Percentiles rank a stretch among this genome's conserved stretches.
Conservation (phyloP, 768 basidiomycete species). For the Termitomyces sp. region DNA sequence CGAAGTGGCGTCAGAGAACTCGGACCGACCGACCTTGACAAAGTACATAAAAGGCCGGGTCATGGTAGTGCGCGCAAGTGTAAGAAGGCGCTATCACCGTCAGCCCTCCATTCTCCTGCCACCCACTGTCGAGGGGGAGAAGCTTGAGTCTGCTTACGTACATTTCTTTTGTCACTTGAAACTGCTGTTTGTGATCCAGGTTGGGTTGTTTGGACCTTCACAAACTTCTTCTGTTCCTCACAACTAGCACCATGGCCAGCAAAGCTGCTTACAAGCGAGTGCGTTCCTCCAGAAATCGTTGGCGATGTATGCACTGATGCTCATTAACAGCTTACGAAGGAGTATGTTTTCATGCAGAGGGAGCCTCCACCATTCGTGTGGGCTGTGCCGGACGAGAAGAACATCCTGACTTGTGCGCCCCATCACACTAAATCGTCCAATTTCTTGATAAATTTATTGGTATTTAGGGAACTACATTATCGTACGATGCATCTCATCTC, state of each 20-base stretch:
- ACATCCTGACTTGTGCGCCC: conserved; percentile 86
- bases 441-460: neutral
- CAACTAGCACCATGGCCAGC: conserved; percentile 57
- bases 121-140: neutral
- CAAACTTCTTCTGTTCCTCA: conserved; percentile 15
- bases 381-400: conserved; percentile 96
- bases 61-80: neutral
- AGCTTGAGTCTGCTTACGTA: conserved; percentile 12
- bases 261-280: conserved; percentile 88
- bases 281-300: conserved; percentile 11
- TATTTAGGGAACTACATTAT: conserved; percentile 91
- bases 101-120: neutral
- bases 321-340: conserved; percentile 68
- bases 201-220: conserved; percentile 12
- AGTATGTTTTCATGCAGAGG: conserved; percentile 88
- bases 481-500: conserved; percentile 38
- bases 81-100: neutral
- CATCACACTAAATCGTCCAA: neutral
- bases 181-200: neutral
- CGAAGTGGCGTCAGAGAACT: neutral
- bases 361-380: conserved; percentile 95
- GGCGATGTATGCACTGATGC: neutral
- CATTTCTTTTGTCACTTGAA: neutral
- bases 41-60: neutral
- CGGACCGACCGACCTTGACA: conserved; percentile 5